Base-by-base conservation (phyloP, 2,329 filamentous ascomycete genomes). In the Pseudogymnoascus sp. region DNA sequence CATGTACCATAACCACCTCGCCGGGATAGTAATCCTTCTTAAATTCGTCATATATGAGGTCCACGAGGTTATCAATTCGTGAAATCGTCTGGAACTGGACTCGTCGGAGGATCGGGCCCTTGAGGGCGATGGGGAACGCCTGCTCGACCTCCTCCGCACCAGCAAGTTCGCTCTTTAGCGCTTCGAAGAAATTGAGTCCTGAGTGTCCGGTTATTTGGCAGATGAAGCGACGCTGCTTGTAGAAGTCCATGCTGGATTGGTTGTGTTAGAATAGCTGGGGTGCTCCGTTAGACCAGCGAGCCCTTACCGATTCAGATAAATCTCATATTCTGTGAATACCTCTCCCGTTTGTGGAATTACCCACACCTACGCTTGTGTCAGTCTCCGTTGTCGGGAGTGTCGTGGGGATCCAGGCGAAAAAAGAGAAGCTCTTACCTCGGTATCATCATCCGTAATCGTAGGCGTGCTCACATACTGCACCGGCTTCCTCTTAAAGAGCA, bases 131-230 rank as follows among this genome's bases (percentile, higher is more conserved):
- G 17, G 95, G 95, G 70, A 99, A 97, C 38, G 90, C 86, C 73
- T 89, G 90, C 69, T 97, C 92, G 65, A 97, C 91, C 76, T 96
- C 91, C 74, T 87, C 86, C 59, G 91, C 92, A 68, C 92, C 92
- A 68, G 87, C 84, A 71, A 85, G 83, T 89, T 97, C 92, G 78
- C 91, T 96, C 76, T 90, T 87, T 31, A 93, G 83, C 26, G 95
- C 95, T 69, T 96, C 91, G 72, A 97, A 97, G 76, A 96, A 99
- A 3, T 86, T 93, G 68, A 97, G 80, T 62, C 89, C 89, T 31
- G 92, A 96, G 75, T 96, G 93, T 62, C 95, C 95, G 11, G 92
- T 96, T 68, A 97, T 96, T 74, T 96, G 90, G 76, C 96, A 96
- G 66, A 96, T 96, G 76, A 97, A 99, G 63, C 89, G 87, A 72